A percentile compares a stretch with the other conserved stretches of the same genome.
Conservation (phyloP, 2,329 filamentous ascomycete genomes). For the Septoria petroselini region DNA sequence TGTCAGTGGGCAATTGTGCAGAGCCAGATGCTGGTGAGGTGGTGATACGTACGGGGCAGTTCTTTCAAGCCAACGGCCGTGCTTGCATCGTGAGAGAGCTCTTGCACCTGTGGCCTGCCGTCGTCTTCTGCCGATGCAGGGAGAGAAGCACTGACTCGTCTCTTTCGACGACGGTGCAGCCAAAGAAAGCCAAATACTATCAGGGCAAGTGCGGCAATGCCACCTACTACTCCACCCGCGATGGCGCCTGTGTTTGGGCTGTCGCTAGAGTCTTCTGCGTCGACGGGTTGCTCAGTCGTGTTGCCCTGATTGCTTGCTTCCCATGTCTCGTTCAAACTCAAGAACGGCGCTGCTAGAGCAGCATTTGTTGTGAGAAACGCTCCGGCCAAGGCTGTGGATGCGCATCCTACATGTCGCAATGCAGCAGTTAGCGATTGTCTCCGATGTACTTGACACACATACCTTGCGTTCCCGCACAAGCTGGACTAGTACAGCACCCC, state of each 20-base stretch:
- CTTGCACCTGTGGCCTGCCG: slow-evolving; percentile 4
- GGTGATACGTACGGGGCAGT: slow-evolving; percentile 2
- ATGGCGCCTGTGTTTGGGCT: slow-evolving; percentile 18
- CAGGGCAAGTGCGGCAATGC: slow-evolving; percentile 14
- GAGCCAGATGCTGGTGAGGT: not conserved
- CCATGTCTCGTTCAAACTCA: slow-evolving; percentile 17
- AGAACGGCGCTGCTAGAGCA: slow-evolving; percentile 7
- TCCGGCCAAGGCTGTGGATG: slow-evolving; percentile 6
- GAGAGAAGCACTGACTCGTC: not conserved
- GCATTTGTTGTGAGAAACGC: slow-evolving; percentile 18
- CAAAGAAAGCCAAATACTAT: slow-evolving; percentile 10
- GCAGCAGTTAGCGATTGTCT: too few relatives aligned
- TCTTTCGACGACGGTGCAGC: slow-evolving; percentile 15
- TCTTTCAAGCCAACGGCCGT: slow-evolving; percentile 12
- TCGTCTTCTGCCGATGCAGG: not conserved
- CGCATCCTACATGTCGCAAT: slow-evolving; percentile 4
- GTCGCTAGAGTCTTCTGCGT: not conserved
- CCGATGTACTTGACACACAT: too few relatives aligned
- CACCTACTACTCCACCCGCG: slow-evolving; percentile 23
- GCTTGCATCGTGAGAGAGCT: slow-evolving; percentile 9
- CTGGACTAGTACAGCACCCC: slow-evolving; percentile 16
- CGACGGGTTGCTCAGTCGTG: slow-evolving; percentile 3
- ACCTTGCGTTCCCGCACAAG: slow-evolving; percentile 3
- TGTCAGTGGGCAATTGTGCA: not conserved
- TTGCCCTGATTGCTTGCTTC: not conserved